Percentiles rank a stretch among this genome's conserved stretches.
These are phyloP conservation scores for Amanita jacksonii DNA, from an alignment of 768 basidiomycete genomes.

Conservation along the genomic window DNA sequence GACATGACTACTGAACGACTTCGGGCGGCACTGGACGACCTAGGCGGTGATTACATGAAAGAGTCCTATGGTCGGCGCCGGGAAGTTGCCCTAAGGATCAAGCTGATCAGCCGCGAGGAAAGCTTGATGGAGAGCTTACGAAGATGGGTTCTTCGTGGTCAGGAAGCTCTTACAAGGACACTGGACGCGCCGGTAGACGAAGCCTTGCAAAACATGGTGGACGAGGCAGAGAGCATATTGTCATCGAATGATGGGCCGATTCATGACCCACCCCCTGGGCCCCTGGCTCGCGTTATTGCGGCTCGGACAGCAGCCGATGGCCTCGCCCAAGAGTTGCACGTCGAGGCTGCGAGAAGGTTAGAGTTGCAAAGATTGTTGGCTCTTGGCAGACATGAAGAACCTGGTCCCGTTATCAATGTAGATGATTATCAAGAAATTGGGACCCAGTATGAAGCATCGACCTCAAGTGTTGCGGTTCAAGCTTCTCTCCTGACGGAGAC, in stretches of 20 bases:
- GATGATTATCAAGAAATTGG: neutral
- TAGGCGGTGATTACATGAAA: constrained; percentile 60
- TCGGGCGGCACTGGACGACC: constrained; percentile 55
- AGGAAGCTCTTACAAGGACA: constrained; percentile 27
- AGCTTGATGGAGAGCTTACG: constrained; percentile 41
- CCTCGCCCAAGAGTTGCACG: constrained; percentile 48
- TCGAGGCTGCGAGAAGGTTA: constrained; percentile 43
- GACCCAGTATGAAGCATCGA: constrained; percentile 1
- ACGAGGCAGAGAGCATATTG: constrained; percentile 16
- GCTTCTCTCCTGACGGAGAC: neutral
- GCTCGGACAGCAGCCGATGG: constrained; percentile 40
- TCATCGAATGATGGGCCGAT: constrained; percentile 21
- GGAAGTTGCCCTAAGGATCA: constrained; percentile 58
- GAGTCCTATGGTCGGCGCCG: constrained; percentile 66
- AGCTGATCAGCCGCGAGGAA: constrained; percentile 58
- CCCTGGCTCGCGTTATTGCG: constrained; percentile 41
- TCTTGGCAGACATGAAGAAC: constrained; percentile 5
- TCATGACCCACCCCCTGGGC: constrained; percentile 23
- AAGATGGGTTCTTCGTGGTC: constrained; percentile 44
- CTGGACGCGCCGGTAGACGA: constrained; percentile 15
- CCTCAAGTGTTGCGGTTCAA: constrained; percentile 5
- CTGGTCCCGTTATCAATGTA: neutral
- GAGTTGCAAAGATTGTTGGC: constrained; percentile 27
- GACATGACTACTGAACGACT: constrained; percentile 36
- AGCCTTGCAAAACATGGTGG: constrained; percentile 23